Evolutionary conservation across 2,329 filamentous ascomycete genomes (phyloP).

Genomic region (Verticillium isaacii): DNA sequence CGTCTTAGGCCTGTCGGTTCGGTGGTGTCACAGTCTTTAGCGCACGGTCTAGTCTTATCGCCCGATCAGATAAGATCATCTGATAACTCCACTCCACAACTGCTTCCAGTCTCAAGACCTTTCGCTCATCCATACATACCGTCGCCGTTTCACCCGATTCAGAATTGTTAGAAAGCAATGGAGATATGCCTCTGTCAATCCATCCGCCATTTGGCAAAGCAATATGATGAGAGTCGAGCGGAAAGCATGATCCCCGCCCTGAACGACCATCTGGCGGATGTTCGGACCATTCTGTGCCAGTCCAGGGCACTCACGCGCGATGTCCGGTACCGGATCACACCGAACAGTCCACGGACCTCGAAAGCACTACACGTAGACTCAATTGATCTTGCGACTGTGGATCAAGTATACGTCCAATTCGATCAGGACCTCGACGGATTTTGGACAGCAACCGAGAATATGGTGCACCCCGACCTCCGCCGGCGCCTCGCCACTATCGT

Average conservation of each 20-base stretch:
- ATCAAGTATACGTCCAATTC: slow-evolving; percentile 8
- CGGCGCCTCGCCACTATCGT: slow-evolving; percentile 22
- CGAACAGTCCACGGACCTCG: slow-evolving; percentile 23
- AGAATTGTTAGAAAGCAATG: not conserved
- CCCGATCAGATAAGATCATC: too few species aligned
- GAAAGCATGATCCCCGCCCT: slow-evolving; percentile 15
- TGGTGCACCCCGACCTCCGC: slow-evolving; percentile 18
- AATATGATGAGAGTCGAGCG: slow-evolving; percentile 16
- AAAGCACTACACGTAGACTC: slow-evolving; percentile 20
- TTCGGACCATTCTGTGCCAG: slow-evolving; percentile 19
- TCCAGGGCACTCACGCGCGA: slow-evolving; percentile 22
- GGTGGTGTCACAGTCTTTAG: too few species aligned
- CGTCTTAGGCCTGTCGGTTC: too few species aligned
- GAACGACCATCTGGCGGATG: slow-evolving; percentile 19
- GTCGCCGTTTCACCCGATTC: too few species aligned
- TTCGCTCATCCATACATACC: too few species aligned
- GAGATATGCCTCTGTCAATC: slow-evolving; percentile 16
- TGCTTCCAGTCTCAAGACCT: too few species aligned
- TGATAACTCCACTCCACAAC: too few species aligned
- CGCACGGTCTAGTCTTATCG: too few species aligned
- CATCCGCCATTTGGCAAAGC: slow-evolving; percentile 15
- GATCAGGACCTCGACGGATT: slow-evolving; percentile 15
- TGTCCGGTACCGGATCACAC: slow-evolving; percentile 22
- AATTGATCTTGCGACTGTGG: slow-evolving; percentile 9
- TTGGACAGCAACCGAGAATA: slow-evolving; percentile 14